phyloP scores from a whole-genome alignment of 169 alveolate genomes.

The Cyclospora cayetanensis region DNA sequence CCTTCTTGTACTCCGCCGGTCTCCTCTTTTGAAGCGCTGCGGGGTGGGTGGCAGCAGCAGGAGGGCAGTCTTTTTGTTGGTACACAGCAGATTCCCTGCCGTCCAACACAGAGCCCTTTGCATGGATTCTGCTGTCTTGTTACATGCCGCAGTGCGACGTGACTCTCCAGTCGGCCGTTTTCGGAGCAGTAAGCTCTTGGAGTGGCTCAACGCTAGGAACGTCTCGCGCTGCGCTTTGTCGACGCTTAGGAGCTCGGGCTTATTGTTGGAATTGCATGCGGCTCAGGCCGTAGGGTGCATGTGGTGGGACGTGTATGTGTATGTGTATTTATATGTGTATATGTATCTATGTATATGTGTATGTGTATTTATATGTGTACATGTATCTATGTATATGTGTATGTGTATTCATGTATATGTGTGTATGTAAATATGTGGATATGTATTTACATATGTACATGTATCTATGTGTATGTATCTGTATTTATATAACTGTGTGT shows the following conservation, averaged over 20 bases:
- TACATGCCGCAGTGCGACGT: constrained; percentile 16
- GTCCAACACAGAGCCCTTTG: too few species aligned
- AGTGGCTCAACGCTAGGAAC: too few species aligned
- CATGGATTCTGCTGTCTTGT: too few species aligned
- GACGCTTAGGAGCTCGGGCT: too few species aligned
- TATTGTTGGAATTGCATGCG: too few species aligned
- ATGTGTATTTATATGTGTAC: neutral
- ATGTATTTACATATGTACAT: neutral
- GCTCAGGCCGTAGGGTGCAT: neutral
- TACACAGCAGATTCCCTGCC: too few species aligned
- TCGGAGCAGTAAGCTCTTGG: constrained; percentile 7
- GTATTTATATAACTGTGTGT: neutral
- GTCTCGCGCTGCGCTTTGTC: too few species aligned
- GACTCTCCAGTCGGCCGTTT: neutral
- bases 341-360: neutral
- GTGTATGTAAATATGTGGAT: neutral
- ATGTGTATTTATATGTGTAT: neutral
- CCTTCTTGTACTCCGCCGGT: too few species aligned
- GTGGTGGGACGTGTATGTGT: neutral
- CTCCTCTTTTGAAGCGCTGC: too few species aligned
- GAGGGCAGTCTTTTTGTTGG: too few species aligned
- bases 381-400: neutral
- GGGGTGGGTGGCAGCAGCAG: too few species aligned
- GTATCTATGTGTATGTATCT: neutral
- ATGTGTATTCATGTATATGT: neutral